phyloP scores from a whole-genome alignment of 1,139 yeast genomes.

The Candida smagusa region DNA sequence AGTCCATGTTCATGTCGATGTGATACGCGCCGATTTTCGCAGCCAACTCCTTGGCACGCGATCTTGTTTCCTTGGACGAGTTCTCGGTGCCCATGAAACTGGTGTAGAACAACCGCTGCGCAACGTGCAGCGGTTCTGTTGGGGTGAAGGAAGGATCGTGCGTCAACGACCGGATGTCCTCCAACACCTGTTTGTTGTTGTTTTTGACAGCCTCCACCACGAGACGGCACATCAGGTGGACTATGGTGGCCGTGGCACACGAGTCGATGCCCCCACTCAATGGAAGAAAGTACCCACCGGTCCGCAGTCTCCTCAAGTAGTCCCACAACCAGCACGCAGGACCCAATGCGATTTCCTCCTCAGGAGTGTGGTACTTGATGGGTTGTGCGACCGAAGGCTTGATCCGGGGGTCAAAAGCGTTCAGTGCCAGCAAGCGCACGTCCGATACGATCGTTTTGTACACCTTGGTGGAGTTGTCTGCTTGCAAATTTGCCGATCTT shows the following conservation, averaged over 20 bases:
- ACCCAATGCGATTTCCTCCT: slow-evolving; percentile 94
- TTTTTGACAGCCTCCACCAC: slow-evolving; percentile 60
- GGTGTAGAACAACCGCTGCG: slow-evolving; percentile 75
- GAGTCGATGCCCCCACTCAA: slow-evolving; percentile 97
- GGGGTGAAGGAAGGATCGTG: slow-evolving; percentile 62
- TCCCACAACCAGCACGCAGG: slow-evolving; percentile 99
- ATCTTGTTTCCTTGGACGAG: slow-evolving; percentile 82
- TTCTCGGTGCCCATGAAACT: slow-evolving; percentile 95
- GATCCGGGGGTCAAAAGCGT: slow-evolving; percentile 59
- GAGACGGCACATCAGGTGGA: slow-evolving; percentile 87
- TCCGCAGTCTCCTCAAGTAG: slow-evolving; percentile 81
- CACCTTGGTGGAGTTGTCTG: slow-evolving; percentile 39
- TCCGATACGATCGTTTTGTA: slow-evolving; percentile 64
- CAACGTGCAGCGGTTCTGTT: slow-evolving; percentile 67
- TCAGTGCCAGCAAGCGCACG: slow-evolving; percentile 58
- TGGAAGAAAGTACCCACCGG: slow-evolving; percentile 91
- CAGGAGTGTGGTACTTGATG: slow-evolving; percentile 72
- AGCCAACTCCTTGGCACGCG: slow-evolving; percentile 79
- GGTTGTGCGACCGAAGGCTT: slow-evolving; percentile 54
- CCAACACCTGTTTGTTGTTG: slow-evolving; percentile 66
- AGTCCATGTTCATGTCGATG: slow-evolving; percentile 87
- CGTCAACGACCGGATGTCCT: slow-evolving; percentile 68
- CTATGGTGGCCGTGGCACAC: slow-evolving; percentile 95
- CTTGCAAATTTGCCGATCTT: slow-evolving; percentile 79
- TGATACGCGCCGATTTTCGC: slow-evolving; percentile 82